These are phyloP conservation scores for Pulveroboletus sp. DNA, from an alignment of 768 basidiomycete species.

Conservation along the genomic window DNA sequence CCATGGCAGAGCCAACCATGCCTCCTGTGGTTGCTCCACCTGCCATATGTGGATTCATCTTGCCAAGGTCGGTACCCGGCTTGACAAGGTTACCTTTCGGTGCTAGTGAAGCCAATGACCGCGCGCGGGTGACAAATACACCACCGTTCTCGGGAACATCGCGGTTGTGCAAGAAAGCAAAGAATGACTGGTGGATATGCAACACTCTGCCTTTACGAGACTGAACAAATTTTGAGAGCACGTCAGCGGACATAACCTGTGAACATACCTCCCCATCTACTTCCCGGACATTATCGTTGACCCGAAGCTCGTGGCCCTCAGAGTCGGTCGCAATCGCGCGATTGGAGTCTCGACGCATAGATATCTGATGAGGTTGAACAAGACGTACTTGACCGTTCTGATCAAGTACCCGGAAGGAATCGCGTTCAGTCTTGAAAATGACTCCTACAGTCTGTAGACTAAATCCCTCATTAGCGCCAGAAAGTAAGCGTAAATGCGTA, in stretches of 20 bases:
- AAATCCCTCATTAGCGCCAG: slow-evolving; percentile 12
- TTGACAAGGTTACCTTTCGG: slow-evolving; percentile 79
- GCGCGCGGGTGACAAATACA: slow-evolving; percentile 88
- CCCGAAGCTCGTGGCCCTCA: slow-evolving; percentile 81
- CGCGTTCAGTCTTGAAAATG: slow-evolving; percentile 95
- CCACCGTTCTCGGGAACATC: slow-evolving; percentile 90
- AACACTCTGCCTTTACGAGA: slow-evolving; percentile 85
- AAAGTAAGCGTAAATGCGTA: slow-evolving; percentile 11
- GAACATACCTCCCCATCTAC: slow-evolving; percentile 75
- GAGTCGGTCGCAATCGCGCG: slow-evolving; percentile 87
- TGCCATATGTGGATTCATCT: slow-evolving; percentile 82
- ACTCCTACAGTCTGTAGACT: slow-evolving; percentile 94
- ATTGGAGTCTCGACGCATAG: slow-evolving; percentile 80
- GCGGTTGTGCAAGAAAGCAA: slow-evolving; percentile 91
- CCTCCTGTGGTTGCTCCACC: slow-evolving; percentile 59
- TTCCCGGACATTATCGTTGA: slow-evolving; percentile 93
- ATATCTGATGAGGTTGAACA: slow-evolving; percentile 92
- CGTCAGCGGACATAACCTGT: not conserved
- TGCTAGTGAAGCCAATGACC: slow-evolving; percentile 78
- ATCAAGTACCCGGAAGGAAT: slow-evolving; percentile 93
- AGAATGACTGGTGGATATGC: slow-evolving; percentile 92
- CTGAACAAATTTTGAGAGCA: slow-evolving; percentile 34
- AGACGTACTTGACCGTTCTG: slow-evolving; percentile 88
- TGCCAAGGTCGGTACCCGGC: slow-evolving; percentile 72
- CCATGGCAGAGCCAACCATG: slow-evolving; percentile 81